Evolutionary conservation across 1,284 basidiomycete species (phyloP).

Genomic region (Puccinia brachypodii): DNA sequence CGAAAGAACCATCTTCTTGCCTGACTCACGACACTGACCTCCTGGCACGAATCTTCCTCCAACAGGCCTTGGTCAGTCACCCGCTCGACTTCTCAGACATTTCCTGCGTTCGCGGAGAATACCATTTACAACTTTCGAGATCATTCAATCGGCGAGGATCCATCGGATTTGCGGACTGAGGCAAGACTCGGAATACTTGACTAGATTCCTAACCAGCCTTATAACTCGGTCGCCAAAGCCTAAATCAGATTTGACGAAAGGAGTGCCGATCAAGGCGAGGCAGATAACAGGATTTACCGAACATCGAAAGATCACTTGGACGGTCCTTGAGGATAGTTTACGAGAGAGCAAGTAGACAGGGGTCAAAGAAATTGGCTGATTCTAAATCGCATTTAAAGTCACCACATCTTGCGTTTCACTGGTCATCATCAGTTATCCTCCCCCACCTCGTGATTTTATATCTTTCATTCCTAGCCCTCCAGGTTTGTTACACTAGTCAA

Average conservation of each 20-base stretch:
- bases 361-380: background rate
- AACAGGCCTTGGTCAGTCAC: background rate
- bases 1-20: background rate
- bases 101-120: background rate
- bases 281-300: background rate
- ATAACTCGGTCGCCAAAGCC: background rate
- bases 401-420: constrained; percentile 16
- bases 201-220: background rate
- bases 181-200: background rate
- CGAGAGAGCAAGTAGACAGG: background rate
- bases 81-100: background rate
- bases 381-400: background rate
- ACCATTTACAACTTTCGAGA: background rate
- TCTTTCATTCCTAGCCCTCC: background rate
- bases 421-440: background rate
- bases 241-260: background rate
- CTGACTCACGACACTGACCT: background rate
- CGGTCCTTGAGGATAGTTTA: background rate
- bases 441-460: background rate
- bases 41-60: constrained; percentile 2
- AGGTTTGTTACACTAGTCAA: background rate
- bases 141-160: background rate
- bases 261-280: constrained; percentile 2
- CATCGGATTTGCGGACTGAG: background rate
- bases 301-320: constrained; percentile 15